Conservation (phyloP, 306 rosid genomes). For the Rosa lucieae region DNA sequence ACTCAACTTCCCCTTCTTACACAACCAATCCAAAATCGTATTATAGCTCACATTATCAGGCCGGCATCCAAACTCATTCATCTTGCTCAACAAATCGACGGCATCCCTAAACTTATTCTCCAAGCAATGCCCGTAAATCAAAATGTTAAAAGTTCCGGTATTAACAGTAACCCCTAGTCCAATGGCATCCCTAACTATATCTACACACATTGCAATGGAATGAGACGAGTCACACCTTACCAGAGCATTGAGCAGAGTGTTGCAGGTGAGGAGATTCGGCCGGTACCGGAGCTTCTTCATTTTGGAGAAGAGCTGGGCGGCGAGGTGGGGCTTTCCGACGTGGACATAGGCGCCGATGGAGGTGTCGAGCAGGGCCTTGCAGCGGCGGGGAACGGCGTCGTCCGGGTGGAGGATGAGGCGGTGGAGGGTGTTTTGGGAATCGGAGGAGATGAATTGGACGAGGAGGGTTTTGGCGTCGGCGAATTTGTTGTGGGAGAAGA, state of each 20-base stretch:
- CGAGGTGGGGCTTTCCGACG: constrained; percentile 50
- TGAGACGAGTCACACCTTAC: constrained; percentile 47
- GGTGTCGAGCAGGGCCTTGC: constrained; percentile 58
- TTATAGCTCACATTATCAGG: constrained; percentile 79
- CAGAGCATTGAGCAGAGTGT: constrained; percentile 62
- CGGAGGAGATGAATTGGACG: constrained; percentile 57
- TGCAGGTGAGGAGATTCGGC: constrained; percentile 71
- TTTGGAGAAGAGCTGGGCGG: constrained; percentile 55
- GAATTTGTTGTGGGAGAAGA: constrained; percentile 53
- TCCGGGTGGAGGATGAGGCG: constrained; percentile 43
- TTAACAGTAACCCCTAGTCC: constrained; percentile 46
- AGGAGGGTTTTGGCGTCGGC: constrained; percentile 71
- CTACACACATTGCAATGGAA: constrained; percentile 35
- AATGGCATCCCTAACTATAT: constrained; percentile 43
- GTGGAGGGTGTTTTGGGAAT: constrained; percentile 58
- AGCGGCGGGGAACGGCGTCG: constrained; percentile 22
- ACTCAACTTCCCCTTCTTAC: constrained; percentile 52
- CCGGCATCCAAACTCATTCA: constrained; percentile 52
- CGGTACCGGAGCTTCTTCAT: constrained; percentile 50
- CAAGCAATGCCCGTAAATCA: constrained; percentile 61
- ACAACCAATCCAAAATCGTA: constrained; percentile 59
- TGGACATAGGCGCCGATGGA: constrained; percentile 69
- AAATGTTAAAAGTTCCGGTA: constrained; percentile 56
- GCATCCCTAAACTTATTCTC: constrained; percentile 52
- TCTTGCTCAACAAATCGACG: constrained; percentile 37